These are phyloP conservation scores for Physaria fendleri DNA, from an alignment of 345 rosid genomes.

Conservation along the genomic window DNA sequence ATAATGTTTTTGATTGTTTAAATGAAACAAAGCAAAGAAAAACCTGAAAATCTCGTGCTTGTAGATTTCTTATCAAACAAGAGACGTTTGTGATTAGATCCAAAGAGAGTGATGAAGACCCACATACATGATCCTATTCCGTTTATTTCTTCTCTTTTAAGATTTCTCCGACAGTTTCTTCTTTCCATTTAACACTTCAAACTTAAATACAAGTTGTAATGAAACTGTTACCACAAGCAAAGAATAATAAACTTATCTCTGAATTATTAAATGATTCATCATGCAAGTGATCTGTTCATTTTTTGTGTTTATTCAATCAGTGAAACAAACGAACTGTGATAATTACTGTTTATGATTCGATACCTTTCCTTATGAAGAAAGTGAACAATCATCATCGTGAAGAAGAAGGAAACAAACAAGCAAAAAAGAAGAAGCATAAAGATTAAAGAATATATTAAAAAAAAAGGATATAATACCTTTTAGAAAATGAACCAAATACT, in stretches of 20 bases:
- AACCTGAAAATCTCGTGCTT: slow-evolving; percentile 22
- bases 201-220: slow-evolving; percentile 8
- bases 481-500: slow-evolving; percentile 21
- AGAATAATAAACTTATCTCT: slow-evolving; percentile 23
- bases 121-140: slow-evolving; percentile 25
- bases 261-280: neutral
- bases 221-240: slow-evolving; percentile 30
- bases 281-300: slow-evolving; percentile 26
- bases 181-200: slow-evolving; percentile 24
- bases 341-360: slow-evolving; percentile 10
- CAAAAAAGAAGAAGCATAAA: neutral
- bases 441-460: slow-evolving; percentile 9
- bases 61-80: slow-evolving; percentile 17
- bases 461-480: slow-evolving; percentile 31
- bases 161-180: slow-evolving; percentile 4
- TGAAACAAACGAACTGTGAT: slow-evolving; percentile 20
- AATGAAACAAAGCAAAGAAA: neutral
- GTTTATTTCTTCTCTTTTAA: slow-evolving; percentile 18
- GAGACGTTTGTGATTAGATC: slow-evolving; percentile 28
- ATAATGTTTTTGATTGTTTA: neutral
- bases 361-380: slow-evolving; percentile 30
- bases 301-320: slow-evolving; percentile 7
- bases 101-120: slow-evolving; percentile 28
- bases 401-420: neutral
- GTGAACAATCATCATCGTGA: neutral